Base-by-base conservation (phyloP, 257 asterid genomes). In the Fraxinus cuspidata region DNA sequence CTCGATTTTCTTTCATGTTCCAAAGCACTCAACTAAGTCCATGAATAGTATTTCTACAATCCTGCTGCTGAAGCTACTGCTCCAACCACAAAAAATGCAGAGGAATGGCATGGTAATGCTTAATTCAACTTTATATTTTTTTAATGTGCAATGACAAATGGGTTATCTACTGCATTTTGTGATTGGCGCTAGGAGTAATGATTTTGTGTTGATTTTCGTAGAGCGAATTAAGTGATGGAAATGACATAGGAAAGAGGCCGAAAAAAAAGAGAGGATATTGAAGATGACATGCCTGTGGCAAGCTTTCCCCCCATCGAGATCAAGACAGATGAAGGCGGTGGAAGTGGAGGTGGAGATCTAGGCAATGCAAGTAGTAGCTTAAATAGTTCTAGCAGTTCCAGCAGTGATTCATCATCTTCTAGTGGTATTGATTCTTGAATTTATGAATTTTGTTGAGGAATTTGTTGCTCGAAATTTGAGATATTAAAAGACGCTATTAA, bases 401-500 rank as follows among this genome's bases (percentile, higher is more conserved):
- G 99, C 80, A 93, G 98, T 79, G 99, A 84, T 75, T 93, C 98
- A 0, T 95, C 99, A 32, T 95, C 99, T 56, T 95, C 98, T 58
- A 93, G 98, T 76, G 99, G 99, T 95, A 93, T 74, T 73, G 88
- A 84, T 71, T 85, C 89, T 78, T 87, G 91, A 66, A 87, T 89
- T 83, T 85, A 92, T 84, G 69, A 86, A 73, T 82, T 79, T 83
- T 81, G 83, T 85, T 85, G 90, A 79, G 84, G 83, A 73, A 74
- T 76, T 74, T 72, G 77, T 67, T 67, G 73, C 74, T 28, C 67
- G 85, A 71, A 47, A 64, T 71, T 71, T 71, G 72, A 4, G 38
- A 35, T 74, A 34, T 56, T n/a, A 42, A 72, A 69, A 71, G 83
- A 77, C 76, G 77, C 58, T 73, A 44, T 79, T 34, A 42, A 73